Percentiles rank a stretch among this genome's conserved stretches.
Evolutionary conservation across 305 asterid genomes (phyloP).

Genomic region (Solanum hybrid): DNA sequence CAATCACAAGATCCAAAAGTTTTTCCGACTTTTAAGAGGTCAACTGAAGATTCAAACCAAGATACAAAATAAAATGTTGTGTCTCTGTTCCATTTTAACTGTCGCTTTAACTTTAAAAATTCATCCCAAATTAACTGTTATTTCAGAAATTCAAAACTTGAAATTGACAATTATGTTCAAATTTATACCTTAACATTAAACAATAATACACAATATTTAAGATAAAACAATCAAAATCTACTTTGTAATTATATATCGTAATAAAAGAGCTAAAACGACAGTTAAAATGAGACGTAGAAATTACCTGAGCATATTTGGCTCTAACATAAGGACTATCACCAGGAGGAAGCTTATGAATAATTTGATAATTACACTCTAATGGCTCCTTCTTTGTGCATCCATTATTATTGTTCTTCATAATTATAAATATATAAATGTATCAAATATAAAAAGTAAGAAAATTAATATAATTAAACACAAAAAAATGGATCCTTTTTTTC

Average conservation of each 20-base stretch:
- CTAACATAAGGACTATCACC: conserved; percentile 11
- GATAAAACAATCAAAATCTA: neutral
- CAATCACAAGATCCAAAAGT: neutral
- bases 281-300: neutral
- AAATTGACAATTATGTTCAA: neutral
- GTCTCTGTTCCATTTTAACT: neutral
- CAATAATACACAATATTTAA: neutral
- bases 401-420: neutral
- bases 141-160: neutral
- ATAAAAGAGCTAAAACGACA: neutral
- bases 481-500: neutral
- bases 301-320: conserved; percentile 15
- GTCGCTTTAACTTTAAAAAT: neutral
- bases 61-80: neutral
- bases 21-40: neutral
- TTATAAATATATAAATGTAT: neutral
- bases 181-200: neutral
- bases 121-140: neutral
- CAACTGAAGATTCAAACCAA: neutral
- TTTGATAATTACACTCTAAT: neutral
- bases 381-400: neutral
- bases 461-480: neutral
- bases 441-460: neutral
- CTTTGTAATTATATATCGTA: neutral
- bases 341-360: conserved; percentile 10